These are phyloP conservation scores for Phaeosphaeriaceae sp. DNA, from an alignment of 2,329 filamentous ascomycete species.

Conservation along the genomic window DNA sequence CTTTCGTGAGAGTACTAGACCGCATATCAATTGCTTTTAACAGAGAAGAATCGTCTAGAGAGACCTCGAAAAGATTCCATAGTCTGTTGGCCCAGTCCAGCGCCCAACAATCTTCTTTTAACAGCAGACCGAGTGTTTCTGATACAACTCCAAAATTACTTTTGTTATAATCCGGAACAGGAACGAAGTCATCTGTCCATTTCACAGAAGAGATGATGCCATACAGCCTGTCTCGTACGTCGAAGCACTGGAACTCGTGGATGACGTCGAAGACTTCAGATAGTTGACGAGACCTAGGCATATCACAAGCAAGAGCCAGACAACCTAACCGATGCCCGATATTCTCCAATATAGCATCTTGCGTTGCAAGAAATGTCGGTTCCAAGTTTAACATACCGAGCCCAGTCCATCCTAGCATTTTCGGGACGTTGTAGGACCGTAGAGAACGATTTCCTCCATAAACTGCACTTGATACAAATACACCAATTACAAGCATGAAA, in stretches of 20 bases:
- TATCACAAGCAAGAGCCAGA: background rate
- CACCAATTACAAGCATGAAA: background rate
- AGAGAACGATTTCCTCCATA: too few species aligned
- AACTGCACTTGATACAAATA: background rate
- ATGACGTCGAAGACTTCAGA: background rate
- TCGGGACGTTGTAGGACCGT: too few species aligned
- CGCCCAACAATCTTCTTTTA: too few species aligned
- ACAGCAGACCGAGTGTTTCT: background rate
- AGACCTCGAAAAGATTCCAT: too few species aligned
- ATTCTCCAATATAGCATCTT: background rate
- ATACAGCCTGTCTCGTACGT: slow-evolving; percentile 2
- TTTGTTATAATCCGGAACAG: background rate
- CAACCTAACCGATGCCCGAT: background rate
- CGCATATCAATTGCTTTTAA: too few species aligned
- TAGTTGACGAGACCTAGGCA: background rate
- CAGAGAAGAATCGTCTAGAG: too few species aligned
- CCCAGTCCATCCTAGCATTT: background rate
- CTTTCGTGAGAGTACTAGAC: too few species aligned
- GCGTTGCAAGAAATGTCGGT: too few species aligned
- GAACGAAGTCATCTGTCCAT: background rate
- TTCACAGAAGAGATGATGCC: background rate
- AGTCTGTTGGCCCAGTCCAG: too few species aligned
- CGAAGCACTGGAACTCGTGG: background rate
- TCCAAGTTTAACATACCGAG: too few species aligned
- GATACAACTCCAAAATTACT: background rate